Conservation (phyloP, 2,329 filamentous ascomycete genomes). For the Aspergillus sp. region DNA sequence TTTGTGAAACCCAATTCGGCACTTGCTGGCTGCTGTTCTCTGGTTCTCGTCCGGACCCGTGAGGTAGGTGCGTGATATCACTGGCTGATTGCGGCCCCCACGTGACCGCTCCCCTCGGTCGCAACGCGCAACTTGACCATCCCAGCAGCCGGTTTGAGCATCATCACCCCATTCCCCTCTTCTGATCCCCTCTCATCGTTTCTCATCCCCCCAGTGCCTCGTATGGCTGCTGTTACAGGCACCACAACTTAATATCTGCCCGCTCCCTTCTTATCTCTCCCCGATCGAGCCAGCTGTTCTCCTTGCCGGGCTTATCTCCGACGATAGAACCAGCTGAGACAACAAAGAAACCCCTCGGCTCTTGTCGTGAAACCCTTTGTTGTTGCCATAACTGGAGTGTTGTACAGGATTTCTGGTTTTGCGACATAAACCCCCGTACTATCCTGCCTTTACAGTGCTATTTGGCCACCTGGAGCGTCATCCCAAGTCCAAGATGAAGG, state of each 20-base stretch:
- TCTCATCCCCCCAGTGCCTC: constrained; percentile 11
- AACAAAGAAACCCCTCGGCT: constrained; percentile 19
- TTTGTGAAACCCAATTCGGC: constrained; percentile 12
- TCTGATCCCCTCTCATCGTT: constrained; percentile 14
- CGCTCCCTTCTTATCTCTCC: constrained; percentile 10
- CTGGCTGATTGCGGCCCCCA: constrained; percentile 36
- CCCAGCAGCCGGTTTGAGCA: constrained; percentile 11
- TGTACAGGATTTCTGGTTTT: neutral
- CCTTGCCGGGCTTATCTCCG: constrained; percentile 35
- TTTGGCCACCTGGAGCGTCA: neutral
- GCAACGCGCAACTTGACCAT: constrained; percentile 26
- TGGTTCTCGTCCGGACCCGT: constrained; percentile 29
- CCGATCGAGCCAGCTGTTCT: constrained; percentile 15
- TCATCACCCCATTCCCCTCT: constrained; percentile 14
- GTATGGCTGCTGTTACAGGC: constrained; percentile 19
- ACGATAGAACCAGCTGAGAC: constrained; percentile 34
- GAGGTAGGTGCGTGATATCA: constrained; percentile 41
- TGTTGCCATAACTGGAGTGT: neutral
- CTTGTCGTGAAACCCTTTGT: constrained; percentile 7
- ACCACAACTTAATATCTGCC: constrained; percentile 9
- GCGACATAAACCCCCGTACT: neutral
- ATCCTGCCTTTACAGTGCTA: neutral
- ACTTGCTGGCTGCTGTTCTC: constrained; percentile 7
- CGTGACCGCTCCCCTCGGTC: constrained; percentile 35
- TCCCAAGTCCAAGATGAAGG: constrained; percentile 9